Base-by-base conservation (phyloP, 768 basidiomycete species). In the Termitomyces sp. region DNA sequence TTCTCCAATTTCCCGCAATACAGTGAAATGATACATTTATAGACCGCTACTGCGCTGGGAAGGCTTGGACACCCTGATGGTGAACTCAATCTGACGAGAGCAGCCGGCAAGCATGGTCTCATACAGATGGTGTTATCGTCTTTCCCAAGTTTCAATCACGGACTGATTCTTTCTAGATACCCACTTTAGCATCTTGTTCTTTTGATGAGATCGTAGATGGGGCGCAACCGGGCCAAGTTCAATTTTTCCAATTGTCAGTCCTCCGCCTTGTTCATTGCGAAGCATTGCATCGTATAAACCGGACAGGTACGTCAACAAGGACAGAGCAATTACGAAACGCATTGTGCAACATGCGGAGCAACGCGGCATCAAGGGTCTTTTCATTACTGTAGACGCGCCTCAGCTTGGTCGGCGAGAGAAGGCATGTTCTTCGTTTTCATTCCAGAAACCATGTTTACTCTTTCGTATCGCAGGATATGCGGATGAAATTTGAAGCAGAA, bases 311-410 rank as follows among this genome's bases (percentile, higher is more conserved):
- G 96, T 98, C 54, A 98, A 98, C 75, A 86, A 86, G 63, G 92
- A 98, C 67, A 81, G 93, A 14, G 79, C 78, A 31, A 84, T 93
- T 58, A 97, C 95, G 5, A 85, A 87, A 70, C 83, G 85, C 56
- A 84, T 94, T 51, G 91, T 98, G 0, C 84, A 90, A 63, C 91
- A 96, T 61, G 97, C 97, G 1, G 94, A 95, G 71, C 75, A 79
- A 60, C 83, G 94, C 28, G 96, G 96, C 2, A 82, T 99, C 66
- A 95, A 94, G 69, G 96, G 81, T 3, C 75, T 98, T 12, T 98
- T 98, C 71, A 97, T 98, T 68, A 98, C 96, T 0, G 96, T 98
- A 28, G 96, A 98, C 72, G 96, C 96, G 0, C 96, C 96, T 6
- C 94, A 97, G 63, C 85, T 98, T 10, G 96, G 96, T 44, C 83